A percentile compares a stretch with the other conserved stretches of the same genome.
Evolutionary conservation across 2,329 filamentous ascomycete genomes (phyloP).

Genomic region (Rutstroemia sp.): DNA sequence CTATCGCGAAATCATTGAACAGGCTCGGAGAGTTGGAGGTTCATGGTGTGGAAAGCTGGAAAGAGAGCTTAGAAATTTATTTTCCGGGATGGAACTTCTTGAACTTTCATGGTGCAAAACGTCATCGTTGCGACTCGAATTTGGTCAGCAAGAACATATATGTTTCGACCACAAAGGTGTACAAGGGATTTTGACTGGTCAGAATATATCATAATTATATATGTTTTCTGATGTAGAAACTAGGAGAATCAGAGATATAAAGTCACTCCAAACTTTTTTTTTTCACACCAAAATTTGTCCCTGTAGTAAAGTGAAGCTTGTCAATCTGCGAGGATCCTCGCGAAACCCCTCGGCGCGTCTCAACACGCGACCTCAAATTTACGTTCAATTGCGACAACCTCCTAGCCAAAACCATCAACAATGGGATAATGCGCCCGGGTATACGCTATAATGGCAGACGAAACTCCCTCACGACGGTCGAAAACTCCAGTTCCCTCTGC

Average conservation of each 20-base stretch:
- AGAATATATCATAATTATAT: neutral
- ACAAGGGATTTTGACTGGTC: neutral
- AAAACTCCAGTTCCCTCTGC: constrained; percentile 15
- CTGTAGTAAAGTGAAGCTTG: neutral
- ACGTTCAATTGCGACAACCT: neutral
- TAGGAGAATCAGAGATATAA: no score
- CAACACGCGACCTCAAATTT: neutral
- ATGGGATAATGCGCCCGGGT: neutral
- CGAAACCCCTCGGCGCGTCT: constrained; percentile 7
- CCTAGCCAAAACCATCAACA: neutral
- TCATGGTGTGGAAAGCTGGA: neutral
- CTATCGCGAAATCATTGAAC: constrained; percentile 21
- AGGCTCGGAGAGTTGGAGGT: neutral
- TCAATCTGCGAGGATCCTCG: neutral
- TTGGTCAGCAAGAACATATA: neutral
- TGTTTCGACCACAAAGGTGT: neutral
- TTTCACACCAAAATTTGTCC: neutral
- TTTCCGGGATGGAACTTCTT: neutral
- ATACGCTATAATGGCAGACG: constrained; percentile 2
- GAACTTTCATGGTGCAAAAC: neutral
- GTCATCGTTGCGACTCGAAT: constrained; percentile 2
- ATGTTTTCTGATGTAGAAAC: no score
- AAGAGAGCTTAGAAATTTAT: neutral
- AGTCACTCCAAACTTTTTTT: neutral
- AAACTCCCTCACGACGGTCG: constrained; percentile 6